Base-by-base conservation (phyloP, 768 basidiomycete species). In the Lanmaoa pseudosensibilis region DNA sequence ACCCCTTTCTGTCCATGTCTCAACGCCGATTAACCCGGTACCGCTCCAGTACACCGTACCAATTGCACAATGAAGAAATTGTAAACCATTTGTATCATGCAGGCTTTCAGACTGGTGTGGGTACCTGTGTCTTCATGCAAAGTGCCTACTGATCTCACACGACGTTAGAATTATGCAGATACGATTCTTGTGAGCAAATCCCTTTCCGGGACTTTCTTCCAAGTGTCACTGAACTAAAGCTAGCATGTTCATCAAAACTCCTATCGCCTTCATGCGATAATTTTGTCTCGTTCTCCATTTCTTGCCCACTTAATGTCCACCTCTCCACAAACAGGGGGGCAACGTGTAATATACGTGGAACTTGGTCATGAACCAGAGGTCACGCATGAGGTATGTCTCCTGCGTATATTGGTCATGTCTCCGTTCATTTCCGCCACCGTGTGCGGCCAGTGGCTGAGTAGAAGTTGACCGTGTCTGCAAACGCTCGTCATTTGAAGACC, bases 291-390 rank as follows among this genome's bases (percentile, higher is more conserved):
- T 51, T 94, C 92, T 33, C 92, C 94, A 37, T 90, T 85, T 74
- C 83, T 95, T 66, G 90, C 88, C 39, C 91, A 93, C 70, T 79
- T 92, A 62, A 91, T 96, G 87, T 88, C 87, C 53, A 90, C 88
- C 47, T 85, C 87, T 34, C 86, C 86, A 25, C 85, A 84, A 72
- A 75, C 78, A 37, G 78, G 79, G 56, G 85, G 81, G 15, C 84
- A 86, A 64, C 82, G 86, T 61, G 77, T 83, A 52, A 83, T 94
- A 64, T 87, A 86, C 68, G 83, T 93, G 52, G 82, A 85, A 59
- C 76, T 94, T 58, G 86, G 88, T 64, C 82, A 83, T 58, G 88
- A 92, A 63, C 90, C 88, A 47, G 86, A 90, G 72, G 85, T 94
- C 54, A 91, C 88, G 16, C 83, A 86, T 68, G 90, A 94, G 80